A percentile compares a stretch with the other conserved stretches of the same genome.
phyloP scores from a whole-genome alignment of 495 filamentous ascomycete species.

The Cercophora scortea region DNA sequence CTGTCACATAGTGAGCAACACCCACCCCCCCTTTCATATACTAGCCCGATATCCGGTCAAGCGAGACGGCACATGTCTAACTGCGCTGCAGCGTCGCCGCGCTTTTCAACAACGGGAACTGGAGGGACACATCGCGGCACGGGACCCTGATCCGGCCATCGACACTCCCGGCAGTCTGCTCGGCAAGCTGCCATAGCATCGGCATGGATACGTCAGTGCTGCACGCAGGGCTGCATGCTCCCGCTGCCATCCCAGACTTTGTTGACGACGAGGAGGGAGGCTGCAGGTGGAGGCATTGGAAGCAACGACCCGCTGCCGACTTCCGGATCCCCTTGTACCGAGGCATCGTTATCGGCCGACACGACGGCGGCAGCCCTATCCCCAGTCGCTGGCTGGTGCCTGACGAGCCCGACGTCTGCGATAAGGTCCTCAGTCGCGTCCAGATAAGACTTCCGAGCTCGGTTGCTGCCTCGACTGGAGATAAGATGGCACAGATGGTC shows the following conservation, averaged over 20 bases:
- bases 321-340: slow-evolving; percentile 7
- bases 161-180: neutral
- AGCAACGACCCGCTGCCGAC: slow-evolving; percentile 6
- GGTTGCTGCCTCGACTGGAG: neutral
- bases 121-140: neutral
- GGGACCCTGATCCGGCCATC: slow-evolving; percentile 3
- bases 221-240: slow-evolving; percentile 8
- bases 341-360: neutral
- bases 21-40: neutral
- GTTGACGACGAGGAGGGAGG: neutral
- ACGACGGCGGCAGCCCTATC: neutral
- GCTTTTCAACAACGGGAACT: slow-evolving; percentile 4
- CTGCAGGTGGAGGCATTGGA: neutral
- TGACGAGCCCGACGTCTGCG: slow-evolving; percentile 2
- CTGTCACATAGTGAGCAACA: slow-evolving; percentile 26
- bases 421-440: slow-evolving; percentile 4
- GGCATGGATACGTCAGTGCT: slow-evolving; percentile 3
- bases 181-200: neutral
- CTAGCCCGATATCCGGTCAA: neutral
- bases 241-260: slow-evolving; percentile 8
- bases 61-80: neutral
- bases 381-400: slow-evolving; percentile 4
- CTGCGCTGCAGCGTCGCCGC: slow-evolving; percentile 2
- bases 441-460: slow-evolving; percentile 10
- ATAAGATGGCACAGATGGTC: no score